Percentiles rank a stretch among this genome's conserved stretches.
Conservation (phyloP, 495 filamentous ascomycete genomes). For the Penicillium salamii region DNA sequence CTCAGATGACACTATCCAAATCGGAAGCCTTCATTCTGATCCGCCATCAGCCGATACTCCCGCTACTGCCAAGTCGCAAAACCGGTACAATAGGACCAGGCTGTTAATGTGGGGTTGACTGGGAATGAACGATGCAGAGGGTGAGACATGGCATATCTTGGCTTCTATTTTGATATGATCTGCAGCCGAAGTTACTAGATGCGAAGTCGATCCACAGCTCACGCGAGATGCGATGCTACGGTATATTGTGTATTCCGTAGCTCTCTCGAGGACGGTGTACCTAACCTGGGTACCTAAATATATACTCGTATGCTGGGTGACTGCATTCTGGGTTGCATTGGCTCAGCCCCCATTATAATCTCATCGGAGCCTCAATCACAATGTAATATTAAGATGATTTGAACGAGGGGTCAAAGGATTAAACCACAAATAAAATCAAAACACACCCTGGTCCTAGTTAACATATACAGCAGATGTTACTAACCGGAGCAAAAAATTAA, state of each 20-base stretch:
- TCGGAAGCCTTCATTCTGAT: neutral
- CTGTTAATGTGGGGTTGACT: neutral
- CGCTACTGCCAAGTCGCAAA: neutral
- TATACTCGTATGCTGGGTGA: neutral
- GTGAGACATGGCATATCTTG: neutral
- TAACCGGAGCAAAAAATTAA: too few species aligned
- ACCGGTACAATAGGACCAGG: slow-evolving; percentile 9
- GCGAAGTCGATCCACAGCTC: slow-evolving; percentile 3
- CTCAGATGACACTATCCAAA: slow-evolving; percentile 1
- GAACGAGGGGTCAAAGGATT: neutral
- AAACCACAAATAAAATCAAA: neutral
- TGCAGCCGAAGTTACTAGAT: neutral
- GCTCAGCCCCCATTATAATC: slow-evolving; percentile 3
- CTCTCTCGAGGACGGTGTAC: neutral
- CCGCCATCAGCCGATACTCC: slow-evolving; percentile 1
- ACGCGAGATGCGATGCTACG: neutral
- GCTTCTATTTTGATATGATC: neutral
- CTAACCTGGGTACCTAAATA: neutral
- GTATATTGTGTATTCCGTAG: neutral
- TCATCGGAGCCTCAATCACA: neutral
- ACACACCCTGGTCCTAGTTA: neutral
- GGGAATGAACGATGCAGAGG: neutral
- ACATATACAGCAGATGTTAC: too few species aligned
- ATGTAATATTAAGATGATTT: neutral
- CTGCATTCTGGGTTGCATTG: slow-evolving; percentile 16